Evolutionary conservation across 768 basidiomycete genomes (phyloP).

Genomic region (Inosperma sp.): DNA sequence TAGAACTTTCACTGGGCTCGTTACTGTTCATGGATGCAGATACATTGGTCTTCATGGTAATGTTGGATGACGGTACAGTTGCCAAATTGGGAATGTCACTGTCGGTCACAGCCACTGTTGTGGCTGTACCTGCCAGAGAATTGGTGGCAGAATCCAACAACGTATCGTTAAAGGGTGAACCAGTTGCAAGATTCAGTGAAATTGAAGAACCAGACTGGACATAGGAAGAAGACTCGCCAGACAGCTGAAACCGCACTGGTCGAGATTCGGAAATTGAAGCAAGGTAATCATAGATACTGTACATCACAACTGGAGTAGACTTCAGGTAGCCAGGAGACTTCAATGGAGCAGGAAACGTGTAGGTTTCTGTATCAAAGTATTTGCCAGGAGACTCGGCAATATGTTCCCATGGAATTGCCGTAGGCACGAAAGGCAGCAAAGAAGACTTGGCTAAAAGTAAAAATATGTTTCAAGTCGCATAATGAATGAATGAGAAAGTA

Average conservation of each 20-base stretch:
- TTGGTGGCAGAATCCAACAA: too few relatives aligned
- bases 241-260: background rate
- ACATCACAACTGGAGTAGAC: background rate
- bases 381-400: background rate
- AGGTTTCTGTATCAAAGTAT: background rate
- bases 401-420: background rate
- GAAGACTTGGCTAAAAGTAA: background rate
- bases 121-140: too few relatives aligned
- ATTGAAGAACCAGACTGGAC: too few relatives aligned
- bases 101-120: too few relatives aligned
- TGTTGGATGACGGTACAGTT: too few relatives aligned
- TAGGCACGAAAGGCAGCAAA: background rate
- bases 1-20: too few relatives aligned
- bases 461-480: background rate
- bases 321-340: background rate
- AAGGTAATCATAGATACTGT: background rate
- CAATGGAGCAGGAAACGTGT: background rate
- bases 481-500: background rate
- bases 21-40: too few relatives aligned
- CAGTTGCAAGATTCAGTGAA: too few relatives aligned
- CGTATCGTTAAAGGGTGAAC: too few relatives aligned
- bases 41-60: too few relatives aligned
- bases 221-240: too few relatives aligned
- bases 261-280: background rate
- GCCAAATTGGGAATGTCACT: too few relatives aligned